These are phyloP conservation scores for Tylopilus vinaceipallidus DNA, from an alignment of 768 basidiomycete genomes.

Conservation along the genomic window DNA sequence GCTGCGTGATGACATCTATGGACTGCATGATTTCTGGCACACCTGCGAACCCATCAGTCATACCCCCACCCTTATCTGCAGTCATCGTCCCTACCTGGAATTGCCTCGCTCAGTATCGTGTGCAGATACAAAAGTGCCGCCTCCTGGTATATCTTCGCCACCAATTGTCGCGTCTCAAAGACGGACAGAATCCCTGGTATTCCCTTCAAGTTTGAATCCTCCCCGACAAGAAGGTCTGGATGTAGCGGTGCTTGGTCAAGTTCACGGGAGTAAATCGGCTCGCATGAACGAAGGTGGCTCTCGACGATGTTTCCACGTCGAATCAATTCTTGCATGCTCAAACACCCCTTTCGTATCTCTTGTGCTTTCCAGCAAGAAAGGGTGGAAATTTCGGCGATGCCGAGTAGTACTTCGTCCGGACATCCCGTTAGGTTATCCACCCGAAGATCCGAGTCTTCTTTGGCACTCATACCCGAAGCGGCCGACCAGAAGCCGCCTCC, in stretches of 20 bases:
- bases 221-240: slow-evolving; percentile 34
- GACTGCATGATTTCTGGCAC: slow-evolving; percentile 67
- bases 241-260: slow-evolving; percentile 39
- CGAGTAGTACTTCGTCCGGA: slow-evolving; percentile 75
- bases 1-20: slow-evolving; percentile 52
- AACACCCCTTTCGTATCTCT: slow-evolving; percentile 59
- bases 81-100: slow-evolving; percentile 54
- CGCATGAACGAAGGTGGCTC: slow-evolving; percentile 51
- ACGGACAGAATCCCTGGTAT: slow-evolving; percentile 29
- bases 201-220: slow-evolving; percentile 21
- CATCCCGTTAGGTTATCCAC: slow-evolving; percentile 75
- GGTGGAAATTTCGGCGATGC: slow-evolving; percentile 69
- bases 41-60: slow-evolving; percentile 39
- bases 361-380: slow-evolving; percentile 73
- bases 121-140: slow-evolving; percentile 66
- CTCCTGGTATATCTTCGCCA: slow-evolving; percentile 63
- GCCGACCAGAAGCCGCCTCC: slow-evolving; percentile 46
- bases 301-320: slow-evolving; percentile 72
- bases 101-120: slow-evolving; percentile 64
- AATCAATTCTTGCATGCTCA: slow-evolving; percentile 75
- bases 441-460: slow-evolving; percentile 45
- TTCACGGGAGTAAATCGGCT: slow-evolving; percentile 30
- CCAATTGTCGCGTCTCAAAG: slow-evolving; percentile 47
- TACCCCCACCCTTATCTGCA: not conserved
- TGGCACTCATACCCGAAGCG: slow-evolving; percentile 25